Conservation (phyloP, 352 stramenopile species). For the Pilasporangium apinafurcum region DNA sequence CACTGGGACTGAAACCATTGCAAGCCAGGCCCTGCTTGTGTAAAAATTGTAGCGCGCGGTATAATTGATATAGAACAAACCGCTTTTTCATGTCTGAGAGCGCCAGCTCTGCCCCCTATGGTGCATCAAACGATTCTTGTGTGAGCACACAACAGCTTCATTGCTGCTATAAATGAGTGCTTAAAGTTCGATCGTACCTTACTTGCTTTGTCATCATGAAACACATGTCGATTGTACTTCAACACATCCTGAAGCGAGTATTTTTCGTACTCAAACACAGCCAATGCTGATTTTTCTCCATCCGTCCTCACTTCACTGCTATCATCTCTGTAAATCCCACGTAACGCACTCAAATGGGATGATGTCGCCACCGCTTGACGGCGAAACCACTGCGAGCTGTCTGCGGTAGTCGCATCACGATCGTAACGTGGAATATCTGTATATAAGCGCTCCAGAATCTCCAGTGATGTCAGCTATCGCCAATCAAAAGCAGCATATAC, state of each 20-base stretch:
- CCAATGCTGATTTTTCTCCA: constrained; percentile 13
- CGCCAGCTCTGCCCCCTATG: constrained; percentile 14
- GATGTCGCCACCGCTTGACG: background rate
- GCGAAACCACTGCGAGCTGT: background rate
- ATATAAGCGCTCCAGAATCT: constrained; percentile 45
- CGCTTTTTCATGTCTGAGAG: constrained; percentile 54
- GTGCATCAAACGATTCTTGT: background rate
- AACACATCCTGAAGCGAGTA: constrained; percentile 65
- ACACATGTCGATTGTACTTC: constrained; percentile 58
- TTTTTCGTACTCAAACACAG: constrained; percentile 60
- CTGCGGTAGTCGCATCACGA: background rate
- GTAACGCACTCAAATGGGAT: constrained; percentile 24
- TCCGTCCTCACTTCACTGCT: constrained; percentile 1
- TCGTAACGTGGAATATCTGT: constrained; percentile 35
- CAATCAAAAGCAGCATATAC: background rate
- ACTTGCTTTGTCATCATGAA: constrained; percentile 24
- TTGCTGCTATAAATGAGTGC: constrained; percentile 2
- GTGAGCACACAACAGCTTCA: background rate
- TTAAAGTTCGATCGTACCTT: background rate
- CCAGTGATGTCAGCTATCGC: constrained; percentile 10
- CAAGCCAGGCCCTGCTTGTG: constrained; percentile 32
- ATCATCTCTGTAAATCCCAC: constrained; percentile 20
- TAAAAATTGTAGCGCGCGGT: constrained; percentile 31
- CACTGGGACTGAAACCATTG: constrained; percentile 28
- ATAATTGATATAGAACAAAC: constrained; percentile 65